Percentiles rank a stretch among this genome's conserved stretches.
These are phyloP conservation scores for Fusarium sp. DNA, from an alignment of 2,329 filamentous ascomycete species.

Conservation along the genomic window DNA sequence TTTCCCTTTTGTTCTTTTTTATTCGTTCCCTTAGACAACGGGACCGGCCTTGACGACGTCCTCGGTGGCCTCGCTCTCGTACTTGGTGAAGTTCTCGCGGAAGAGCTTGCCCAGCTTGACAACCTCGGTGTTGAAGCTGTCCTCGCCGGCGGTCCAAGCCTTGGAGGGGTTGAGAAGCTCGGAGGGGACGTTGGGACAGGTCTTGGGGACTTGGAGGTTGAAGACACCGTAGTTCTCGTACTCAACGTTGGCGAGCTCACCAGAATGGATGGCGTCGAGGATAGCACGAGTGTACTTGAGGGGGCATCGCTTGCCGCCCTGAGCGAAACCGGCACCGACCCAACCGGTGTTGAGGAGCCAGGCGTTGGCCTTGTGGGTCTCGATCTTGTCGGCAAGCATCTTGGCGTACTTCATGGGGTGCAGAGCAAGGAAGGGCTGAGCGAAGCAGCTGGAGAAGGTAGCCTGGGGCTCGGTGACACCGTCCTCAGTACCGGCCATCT, in stretches of 20 bases:
- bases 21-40: slow-evolving; percentile 47
- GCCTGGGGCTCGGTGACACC: slow-evolving; percentile 97
- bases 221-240: slow-evolving; percentile 97
- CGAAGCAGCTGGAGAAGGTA: slow-evolving; percentile 99
- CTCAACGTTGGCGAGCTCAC: slow-evolving; percentile 91
- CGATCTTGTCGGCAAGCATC: slow-evolving; percentile 99
- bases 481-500: slow-evolving; percentile 99
- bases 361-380: slow-evolving; percentile 92
- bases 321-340: slow-evolving; percentile 91
- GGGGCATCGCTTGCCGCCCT: slow-evolving; percentile 95
- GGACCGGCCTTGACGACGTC: slow-evolving; percentile 80
- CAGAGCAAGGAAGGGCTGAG: slow-evolving; percentile 97
- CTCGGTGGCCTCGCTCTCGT: slow-evolving; percentile 82
- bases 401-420: slow-evolving; percentile 99
- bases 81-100: slow-evolving; percentile 98
- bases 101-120: slow-evolving; percentile 91
- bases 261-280: slow-evolving; percentile 96
- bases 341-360: slow-evolving; percentile 99
- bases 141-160: slow-evolving; percentile 85
- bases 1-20: slow-evolving; percentile 33
- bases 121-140: slow-evolving; percentile 88
- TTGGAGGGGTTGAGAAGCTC: slow-evolving; percentile 96
- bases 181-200: slow-evolving; percentile 86
- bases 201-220: slow-evolving; percentile 95
- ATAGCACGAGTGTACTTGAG: slow-evolving; percentile 99